Conservation (phyloP, 768 basidiomycete genomes). For the Suillus weaverae region DNA sequence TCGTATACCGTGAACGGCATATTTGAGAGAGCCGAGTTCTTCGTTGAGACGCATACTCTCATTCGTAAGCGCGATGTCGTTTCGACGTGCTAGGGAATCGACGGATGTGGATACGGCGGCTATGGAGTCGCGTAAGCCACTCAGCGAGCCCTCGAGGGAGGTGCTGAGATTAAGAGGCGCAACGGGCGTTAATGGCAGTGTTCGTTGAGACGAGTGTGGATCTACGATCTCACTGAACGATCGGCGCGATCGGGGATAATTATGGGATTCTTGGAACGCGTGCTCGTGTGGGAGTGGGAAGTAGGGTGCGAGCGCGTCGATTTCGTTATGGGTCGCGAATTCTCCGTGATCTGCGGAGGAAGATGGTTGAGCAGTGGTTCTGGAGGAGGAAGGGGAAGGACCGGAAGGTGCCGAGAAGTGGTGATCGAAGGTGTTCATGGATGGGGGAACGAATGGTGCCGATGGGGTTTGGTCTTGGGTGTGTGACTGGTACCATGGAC, state of each 20-base stretch:
- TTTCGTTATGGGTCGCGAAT: slow-evolving; percentile 18
- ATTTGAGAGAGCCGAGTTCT: slow-evolving; percentile 69
- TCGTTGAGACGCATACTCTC: slow-evolving; percentile 73
- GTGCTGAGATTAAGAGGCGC: slow-evolving; percentile 63
- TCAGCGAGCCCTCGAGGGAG: slow-evolving; percentile 63
- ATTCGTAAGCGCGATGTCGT: slow-evolving; percentile 66
- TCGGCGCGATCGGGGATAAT: slow-evolving; percentile 15
- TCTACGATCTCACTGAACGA: slow-evolving; percentile 22
- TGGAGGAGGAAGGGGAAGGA: slow-evolving; percentile 15
- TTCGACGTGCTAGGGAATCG: slow-evolving; percentile 60
- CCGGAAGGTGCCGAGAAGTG: slow-evolving; percentile 16
- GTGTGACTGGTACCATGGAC: slow-evolving; percentile 58
- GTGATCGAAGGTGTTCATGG: slow-evolving; percentile 11
- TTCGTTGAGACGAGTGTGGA: slow-evolving; percentile 24
- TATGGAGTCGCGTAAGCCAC: slow-evolving; percentile 58
- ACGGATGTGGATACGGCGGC: slow-evolving; percentile 58
- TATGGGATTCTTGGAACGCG: slow-evolving; percentile 10
- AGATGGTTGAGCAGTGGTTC: slow-evolving; percentile 11
- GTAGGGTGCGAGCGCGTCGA: slow-evolving; percentile 24
- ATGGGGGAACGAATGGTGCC: slow-evolving; percentile 11
- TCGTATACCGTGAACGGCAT: slow-evolving; percentile 69
- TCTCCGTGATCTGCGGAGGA: slow-evolving; percentile 20
- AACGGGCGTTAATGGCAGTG: slow-evolving; percentile 38
- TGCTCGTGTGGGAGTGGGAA: slow-evolving; percentile 23
- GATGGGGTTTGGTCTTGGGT: slow-evolving; percentile 21